phyloP scores from a whole-genome alignment of 139 green algal genomes.

The Micromonas commoda region DNA sequence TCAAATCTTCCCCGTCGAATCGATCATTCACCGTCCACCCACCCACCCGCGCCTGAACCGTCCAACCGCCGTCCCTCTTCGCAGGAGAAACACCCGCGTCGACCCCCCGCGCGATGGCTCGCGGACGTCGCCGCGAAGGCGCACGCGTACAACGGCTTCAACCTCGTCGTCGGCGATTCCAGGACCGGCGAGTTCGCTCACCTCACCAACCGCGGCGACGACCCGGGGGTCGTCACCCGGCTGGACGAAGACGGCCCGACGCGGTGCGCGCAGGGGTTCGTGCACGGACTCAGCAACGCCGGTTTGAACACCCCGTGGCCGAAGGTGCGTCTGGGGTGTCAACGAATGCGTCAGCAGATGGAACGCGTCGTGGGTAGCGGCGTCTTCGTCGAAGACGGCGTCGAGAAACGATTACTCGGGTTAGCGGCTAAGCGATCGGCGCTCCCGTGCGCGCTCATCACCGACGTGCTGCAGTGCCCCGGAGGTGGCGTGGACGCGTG shows the following conservation, averaged over 20 bases:
- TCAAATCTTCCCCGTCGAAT: too few species aligned
- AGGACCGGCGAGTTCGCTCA: slow-evolving; percentile 13
- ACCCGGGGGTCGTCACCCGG: not conserved
- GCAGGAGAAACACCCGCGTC: too few species aligned
- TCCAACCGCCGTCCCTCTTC: too few species aligned
- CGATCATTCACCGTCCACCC: too few species aligned
- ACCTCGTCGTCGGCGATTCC: slow-evolving; percentile 37
- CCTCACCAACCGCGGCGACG: slow-evolving; percentile 8
- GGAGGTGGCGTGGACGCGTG: too few species aligned
- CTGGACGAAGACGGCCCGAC: not conserved
- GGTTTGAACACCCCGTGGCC: slow-evolving; percentile 35
- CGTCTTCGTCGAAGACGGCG: too few species aligned
- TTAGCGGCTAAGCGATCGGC: too few species aligned
- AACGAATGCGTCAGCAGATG: not conserved
- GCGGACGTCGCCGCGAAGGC: not conserved
- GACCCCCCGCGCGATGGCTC: not conserved
- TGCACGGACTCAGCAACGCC: slow-evolving; percentile 35
- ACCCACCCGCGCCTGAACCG: too few species aligned
- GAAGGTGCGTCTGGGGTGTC: slow-evolving; percentile 15
- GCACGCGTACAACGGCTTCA: slow-evolving; percentile 35
- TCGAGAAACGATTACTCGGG: not conserved
- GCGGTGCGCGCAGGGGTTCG: not conserved
- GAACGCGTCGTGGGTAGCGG: too few species aligned
- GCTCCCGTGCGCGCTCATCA: too few species aligned
- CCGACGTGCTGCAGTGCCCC: too few species aligned